Percentiles rank a stretch among this genome's conserved stretches.
Evolutionary conservation across 306 rosid genomes (phyloP).

Genomic region (Hippophae gyantsensis): DNA sequence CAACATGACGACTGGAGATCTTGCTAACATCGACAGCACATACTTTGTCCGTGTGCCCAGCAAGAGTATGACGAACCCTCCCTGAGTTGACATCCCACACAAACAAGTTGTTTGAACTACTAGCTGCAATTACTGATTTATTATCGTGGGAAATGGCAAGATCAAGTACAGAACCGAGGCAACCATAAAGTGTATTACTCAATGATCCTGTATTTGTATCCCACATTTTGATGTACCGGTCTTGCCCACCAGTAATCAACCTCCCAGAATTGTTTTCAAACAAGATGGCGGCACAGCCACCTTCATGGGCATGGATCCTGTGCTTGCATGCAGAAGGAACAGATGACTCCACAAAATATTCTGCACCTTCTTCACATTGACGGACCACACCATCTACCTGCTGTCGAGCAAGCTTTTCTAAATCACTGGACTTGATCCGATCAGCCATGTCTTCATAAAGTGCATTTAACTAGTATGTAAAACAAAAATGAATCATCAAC

Average conservation of each 20-base stretch:
- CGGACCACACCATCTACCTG: conserved; percentile 99
- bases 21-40: conserved; percentile 93
- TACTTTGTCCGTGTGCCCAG: conserved; percentile 91
- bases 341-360: conserved; percentile 62
- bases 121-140: conserved; percentile 81
- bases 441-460: conserved; percentile 78
- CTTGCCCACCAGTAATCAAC: conserved; percentile 92
- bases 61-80: conserved; percentile 76
- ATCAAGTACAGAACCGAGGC: conserved; percentile 93
- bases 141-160: conserved; percentile 79
- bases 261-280: conserved; percentile 66
- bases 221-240: conserved; percentile 77
- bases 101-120: conserved; percentile 90
- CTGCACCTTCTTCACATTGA: conserved; percentile 88
- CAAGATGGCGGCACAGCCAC: conserved; percentile 82
- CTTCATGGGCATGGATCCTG: conserved; percentile 77
- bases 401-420: conserved; percentile 82
- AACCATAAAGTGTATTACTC: conserved; percentile 54
- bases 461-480: conserved; percentile 62
- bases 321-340: conserved; percentile 64
- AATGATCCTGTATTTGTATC: conserved; percentile 70
- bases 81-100: conserved; percentile 82
- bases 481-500: conserved; percentile 6
- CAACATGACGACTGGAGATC: conserved; percentile 72
- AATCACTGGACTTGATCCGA: conserved; percentile 68